Percentiles rank a stretch among this genome's conserved stretches.
Conservation (phyloP, 2,329 filamentous ascomycete species). For the Gyromitra esculenta region DNA sequence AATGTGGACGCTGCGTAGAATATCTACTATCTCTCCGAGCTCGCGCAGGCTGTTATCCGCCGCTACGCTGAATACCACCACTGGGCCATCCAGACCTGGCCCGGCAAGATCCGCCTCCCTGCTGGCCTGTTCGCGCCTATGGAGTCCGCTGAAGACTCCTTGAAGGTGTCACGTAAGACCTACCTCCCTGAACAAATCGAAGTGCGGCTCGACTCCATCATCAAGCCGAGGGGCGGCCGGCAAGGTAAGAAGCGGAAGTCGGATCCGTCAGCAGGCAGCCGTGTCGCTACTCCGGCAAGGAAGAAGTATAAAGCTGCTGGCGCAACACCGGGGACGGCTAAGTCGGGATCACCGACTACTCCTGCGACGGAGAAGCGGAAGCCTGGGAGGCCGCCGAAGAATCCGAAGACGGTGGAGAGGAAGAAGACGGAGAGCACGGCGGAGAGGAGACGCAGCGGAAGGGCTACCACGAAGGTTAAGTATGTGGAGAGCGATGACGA, state of each 20-base stretch:
- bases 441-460: slow-evolving; percentile 48
- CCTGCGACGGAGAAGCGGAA: slow-evolving; percentile 41
- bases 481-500: slow-evolving; percentile 49
- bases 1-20: slow-evolving; percentile 62
- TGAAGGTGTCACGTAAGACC: slow-evolving; percentile 34
- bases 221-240: slow-evolving; percentile 36
- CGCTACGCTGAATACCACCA: slow-evolving; percentile 86
- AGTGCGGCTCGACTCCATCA: slow-evolving; percentile 39
- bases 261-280: slow-evolving; percentile 31
- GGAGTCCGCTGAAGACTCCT: slow-evolving; percentile 35
- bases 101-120: slow-evolving; percentile 82
- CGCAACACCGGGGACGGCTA: not conserved
- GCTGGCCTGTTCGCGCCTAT: slow-evolving; percentile 72
- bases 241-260: slow-evolving; percentile 50
- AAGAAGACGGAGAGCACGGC: slow-evolving; percentile 20
- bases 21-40: slow-evolving; percentile 86
- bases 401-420: slow-evolving; percentile 24
- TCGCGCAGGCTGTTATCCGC: slow-evolving; percentile 82
- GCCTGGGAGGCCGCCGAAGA: slow-evolving; percentile 46
- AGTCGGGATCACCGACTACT: slow-evolving; percentile 13
- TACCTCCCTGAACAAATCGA: slow-evolving; percentile 50
- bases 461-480: slow-evolving; percentile 48
- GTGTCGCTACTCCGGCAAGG: slow-evolving; percentile 33
- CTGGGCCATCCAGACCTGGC: slow-evolving; percentile 85
- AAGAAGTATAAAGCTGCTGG: slow-evolving; percentile 45